Evolutionary conservation across 1,284 basidiomycete genomes (phyloP).

Genomic region (Hypsizygus ulmarius): DNA sequence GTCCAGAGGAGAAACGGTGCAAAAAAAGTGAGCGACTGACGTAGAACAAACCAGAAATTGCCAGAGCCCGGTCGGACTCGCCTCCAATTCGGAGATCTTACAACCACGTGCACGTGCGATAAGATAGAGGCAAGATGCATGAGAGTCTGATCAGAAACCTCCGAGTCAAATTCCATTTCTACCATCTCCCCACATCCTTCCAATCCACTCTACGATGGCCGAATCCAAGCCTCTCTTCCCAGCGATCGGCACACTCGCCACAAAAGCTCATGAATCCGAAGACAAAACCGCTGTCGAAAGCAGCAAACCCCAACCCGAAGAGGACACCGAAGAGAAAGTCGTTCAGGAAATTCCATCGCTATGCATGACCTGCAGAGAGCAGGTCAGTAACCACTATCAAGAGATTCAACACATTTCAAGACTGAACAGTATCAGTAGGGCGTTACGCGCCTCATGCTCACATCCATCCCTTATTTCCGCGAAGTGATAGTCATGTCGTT

Average conservation of each 20-base stretch:
- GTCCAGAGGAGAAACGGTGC: too few relatives aligned
- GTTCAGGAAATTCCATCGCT: conserved; percentile 87
- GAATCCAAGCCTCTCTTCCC: conserved; percentile 35
- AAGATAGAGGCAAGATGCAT: too few relatives aligned
- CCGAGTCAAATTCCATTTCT: too few relatives aligned
- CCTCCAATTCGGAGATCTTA: too few relatives aligned
- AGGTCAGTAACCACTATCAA: conserved; percentile 55
- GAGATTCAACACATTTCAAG: conserved; percentile 13
- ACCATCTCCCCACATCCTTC: background rate
- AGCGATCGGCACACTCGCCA: conserved; percentile 42
- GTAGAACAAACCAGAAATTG: too few relatives aligned
- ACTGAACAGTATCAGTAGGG: conserved; percentile 55
- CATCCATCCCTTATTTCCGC: conserved; percentile 94
- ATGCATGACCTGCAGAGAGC: conserved; percentile 91
- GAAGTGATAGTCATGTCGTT: conserved; percentile 98
- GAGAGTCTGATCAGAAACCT: too few relatives aligned
- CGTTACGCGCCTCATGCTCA: conserved; percentile 87
- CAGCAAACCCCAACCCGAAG: conserved; percentile 3
- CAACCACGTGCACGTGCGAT: too few relatives aligned
- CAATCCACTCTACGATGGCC: too few relatives aligned
- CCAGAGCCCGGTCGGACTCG: too few relatives aligned
- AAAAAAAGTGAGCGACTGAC: too few relatives aligned
- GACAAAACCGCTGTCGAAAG: conserved; percentile 16
- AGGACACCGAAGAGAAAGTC: conserved; percentile 56
- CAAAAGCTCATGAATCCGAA: conserved; percentile 28